phyloP scores from a whole-genome alignment of 768 basidiomycete species.

The Gloeopeniophorella convolvens region DNA sequence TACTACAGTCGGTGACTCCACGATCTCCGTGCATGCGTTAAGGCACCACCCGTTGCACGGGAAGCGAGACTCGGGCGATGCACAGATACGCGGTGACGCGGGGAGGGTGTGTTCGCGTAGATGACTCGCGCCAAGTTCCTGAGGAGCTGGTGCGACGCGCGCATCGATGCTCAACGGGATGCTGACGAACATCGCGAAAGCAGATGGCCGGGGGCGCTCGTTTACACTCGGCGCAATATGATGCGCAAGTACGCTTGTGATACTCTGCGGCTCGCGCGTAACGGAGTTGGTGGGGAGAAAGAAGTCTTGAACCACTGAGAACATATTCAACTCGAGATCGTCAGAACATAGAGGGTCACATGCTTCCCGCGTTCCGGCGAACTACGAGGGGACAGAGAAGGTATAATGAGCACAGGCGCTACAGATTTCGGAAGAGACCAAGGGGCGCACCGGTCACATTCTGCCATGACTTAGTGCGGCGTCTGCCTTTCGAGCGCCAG shows the following conservation, averaged over 20 bases:
- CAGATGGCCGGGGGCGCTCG: background rate
- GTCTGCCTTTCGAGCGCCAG: constrained; percentile 19
- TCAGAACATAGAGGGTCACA: too few species aligned
- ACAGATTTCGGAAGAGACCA: background rate
- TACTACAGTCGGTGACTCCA: constrained; percentile 5
- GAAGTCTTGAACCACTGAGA: too few species aligned
- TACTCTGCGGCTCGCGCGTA: background rate
- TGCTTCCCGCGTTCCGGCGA: constrained; percentile 7
- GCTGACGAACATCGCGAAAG: constrained; percentile 13
- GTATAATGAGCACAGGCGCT: background rate
- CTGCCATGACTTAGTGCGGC: constrained; percentile 19
- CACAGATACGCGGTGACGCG: constrained; percentile 13
- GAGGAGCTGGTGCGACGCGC: constrained; percentile 7
- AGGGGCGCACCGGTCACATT: constrained; percentile 14
- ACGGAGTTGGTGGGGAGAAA: too few species aligned
- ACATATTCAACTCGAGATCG: too few species aligned
- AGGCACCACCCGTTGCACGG: constrained; percentile 21
- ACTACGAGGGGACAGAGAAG: background rate
- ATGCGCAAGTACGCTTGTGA: background rate
- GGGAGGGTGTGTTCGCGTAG: constrained; percentile 4
- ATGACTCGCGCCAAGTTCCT: background rate
- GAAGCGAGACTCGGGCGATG: constrained; percentile 17
- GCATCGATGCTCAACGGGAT: constrained; percentile 1
- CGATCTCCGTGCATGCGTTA: background rate
- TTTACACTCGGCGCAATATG: too few species aligned